Evolutionary conservation across 208 protist genomes (phyloP).

Genomic region (Acanthamoeba lenticulata): DNA sequence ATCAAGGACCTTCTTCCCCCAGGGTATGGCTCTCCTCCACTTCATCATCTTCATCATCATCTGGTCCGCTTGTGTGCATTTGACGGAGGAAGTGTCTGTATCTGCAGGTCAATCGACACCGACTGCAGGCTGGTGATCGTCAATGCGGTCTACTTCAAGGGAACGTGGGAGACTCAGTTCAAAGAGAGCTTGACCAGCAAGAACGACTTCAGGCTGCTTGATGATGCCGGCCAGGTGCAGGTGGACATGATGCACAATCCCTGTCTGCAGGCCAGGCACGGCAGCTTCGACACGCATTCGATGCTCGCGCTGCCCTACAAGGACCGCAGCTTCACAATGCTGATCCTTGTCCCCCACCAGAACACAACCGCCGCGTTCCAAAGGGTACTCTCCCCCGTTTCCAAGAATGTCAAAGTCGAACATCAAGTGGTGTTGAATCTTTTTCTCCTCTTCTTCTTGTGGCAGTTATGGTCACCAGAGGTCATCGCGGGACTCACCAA

Average conservation of each 20-base stretch:
- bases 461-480: not conserved
- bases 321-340: not conserved
- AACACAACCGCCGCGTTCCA: not conserved
- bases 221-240: not conserved
- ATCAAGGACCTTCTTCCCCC: not conserved
- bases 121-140: not conserved
- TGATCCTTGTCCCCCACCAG: not conserved
- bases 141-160: constrained; percentile 60
- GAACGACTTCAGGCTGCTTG: not conserved
- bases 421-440: too few species aligned
- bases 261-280: not conserved
- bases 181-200: not conserved
- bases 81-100: not conserved
- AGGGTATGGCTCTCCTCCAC: not conserved
- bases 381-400: too few species aligned
- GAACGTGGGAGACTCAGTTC: not conserved
- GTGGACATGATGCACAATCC: constrained; percentile 20
- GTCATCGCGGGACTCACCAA: not conserved
- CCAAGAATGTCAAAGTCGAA: too few species aligned
- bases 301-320: constrained; percentile 35
- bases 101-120: not conserved
- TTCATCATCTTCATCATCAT: too few species aligned
- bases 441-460: too few species aligned
- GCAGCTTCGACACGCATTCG: not conserved
- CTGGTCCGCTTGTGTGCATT: too few species aligned